These are phyloP conservation scores for Monosporascus sp. DNA, from an alignment of 2,329 filamentous ascomycete genomes.

Conservation along the genomic window DNA sequence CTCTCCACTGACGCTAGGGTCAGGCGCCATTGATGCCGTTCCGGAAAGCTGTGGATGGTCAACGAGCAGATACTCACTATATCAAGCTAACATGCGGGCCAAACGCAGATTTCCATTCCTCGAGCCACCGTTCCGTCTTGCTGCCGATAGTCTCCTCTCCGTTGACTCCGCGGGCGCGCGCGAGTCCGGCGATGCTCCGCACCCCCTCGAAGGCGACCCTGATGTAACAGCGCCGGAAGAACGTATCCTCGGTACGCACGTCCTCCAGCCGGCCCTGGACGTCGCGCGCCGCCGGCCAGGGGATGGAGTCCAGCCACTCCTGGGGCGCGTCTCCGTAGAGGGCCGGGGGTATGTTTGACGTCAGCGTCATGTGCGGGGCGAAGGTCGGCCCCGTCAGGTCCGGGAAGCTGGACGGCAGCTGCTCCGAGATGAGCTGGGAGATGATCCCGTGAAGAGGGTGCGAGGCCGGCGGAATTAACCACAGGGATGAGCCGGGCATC, in stretches of 20 bases:
- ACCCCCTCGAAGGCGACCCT: slow-evolving; percentile 18
- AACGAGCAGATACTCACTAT: slow-evolving; percentile 21
- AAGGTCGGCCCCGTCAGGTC: slow-evolving; percentile 17
- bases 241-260: slow-evolving; percentile 22
- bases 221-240: slow-evolving; percentile 25
- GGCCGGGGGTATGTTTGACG: slow-evolving; percentile 19
- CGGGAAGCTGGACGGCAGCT: slow-evolving; percentile 21
- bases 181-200: slow-evolving; percentile 16
- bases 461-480: slow-evolving; percentile 23
- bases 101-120: slow-evolving; percentile 20
- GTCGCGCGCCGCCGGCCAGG: slow-evolving; percentile 6
- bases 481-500: slow-evolving; percentile 29
- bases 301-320: slow-evolving; percentile 22
- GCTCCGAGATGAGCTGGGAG: slow-evolving; percentile 2
- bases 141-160: slow-evolving; percentile 8
- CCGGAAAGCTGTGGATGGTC: background rate
- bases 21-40: background rate
- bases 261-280: slow-evolving; percentile 15
- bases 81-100: slow-evolving; percentile 29
- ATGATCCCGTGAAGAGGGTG: slow-evolving; percentile 16
- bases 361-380: slow-evolving; percentile 26
- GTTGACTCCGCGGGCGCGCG: slow-evolving; percentile 20
- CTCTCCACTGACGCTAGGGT: background rate
- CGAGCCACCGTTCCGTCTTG: slow-evolving; percentile 16
- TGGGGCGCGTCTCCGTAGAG: slow-evolving; percentile 20